phyloP scores from a whole-genome alignment of 345 rosid species.

The Eutrema yunnanense region DNA sequence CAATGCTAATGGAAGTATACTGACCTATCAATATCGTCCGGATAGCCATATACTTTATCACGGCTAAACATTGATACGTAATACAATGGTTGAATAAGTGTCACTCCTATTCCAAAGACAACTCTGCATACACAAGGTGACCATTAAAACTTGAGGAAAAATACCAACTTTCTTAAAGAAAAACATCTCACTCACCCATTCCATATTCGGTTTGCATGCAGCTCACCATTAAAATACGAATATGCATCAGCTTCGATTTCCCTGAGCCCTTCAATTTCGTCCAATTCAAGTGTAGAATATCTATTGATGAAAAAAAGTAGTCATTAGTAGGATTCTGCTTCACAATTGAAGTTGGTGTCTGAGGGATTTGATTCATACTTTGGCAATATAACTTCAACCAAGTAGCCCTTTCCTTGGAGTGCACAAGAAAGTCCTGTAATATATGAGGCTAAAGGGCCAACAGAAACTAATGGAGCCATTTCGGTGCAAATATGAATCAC shows the following conservation, averaged over 20 bases:
- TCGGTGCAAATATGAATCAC: constrained; percentile 82
- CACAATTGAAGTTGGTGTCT: neutral
- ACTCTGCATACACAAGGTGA: constrained; percentile 41
- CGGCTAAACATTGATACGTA: constrained; percentile 63
- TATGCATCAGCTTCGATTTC: constrained; percentile 57
- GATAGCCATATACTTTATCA: constrained; percentile 59
- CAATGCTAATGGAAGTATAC: constrained; percentile 11
- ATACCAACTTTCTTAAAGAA: neutral
- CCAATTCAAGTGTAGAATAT: constrained; percentile 54
- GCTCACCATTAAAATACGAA: constrained; percentile 74
- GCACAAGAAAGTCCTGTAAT: constrained; percentile 55
- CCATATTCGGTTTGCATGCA: constrained; percentile 79
- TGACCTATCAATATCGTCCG: constrained; percentile 83
- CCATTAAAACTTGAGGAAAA: neutral
- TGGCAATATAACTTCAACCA: constrained; percentile 84
- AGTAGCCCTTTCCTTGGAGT: constrained; percentile 60
- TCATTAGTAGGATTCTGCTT: neutral
- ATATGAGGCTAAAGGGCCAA: constrained; percentile 70
- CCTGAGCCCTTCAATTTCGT: constrained; percentile 53
- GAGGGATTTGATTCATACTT: constrained; percentile 38
- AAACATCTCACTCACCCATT: constrained; percentile 53
- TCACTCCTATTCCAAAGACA: constrained; percentile 67
- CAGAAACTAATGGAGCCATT: constrained; percentile 67
- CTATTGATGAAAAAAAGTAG: constrained; percentile 27
- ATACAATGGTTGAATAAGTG: constrained; percentile 63